Evolutionary conservation across 2,329 filamentous ascomycete species (phyloP).

Genomic region (Trichoderma sp.): DNA sequence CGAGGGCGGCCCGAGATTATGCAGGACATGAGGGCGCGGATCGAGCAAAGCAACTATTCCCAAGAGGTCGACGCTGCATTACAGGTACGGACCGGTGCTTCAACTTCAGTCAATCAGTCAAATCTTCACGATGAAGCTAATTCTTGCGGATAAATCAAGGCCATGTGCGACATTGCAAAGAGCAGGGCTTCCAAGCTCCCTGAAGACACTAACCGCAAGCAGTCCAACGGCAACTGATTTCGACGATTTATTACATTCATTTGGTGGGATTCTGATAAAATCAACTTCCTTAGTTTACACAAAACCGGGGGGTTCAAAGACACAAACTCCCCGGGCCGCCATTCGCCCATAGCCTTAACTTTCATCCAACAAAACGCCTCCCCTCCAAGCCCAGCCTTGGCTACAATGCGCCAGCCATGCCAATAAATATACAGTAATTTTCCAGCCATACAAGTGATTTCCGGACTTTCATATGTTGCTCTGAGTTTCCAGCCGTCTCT

Average conservation of each 20-base stretch:
- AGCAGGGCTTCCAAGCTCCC: conserved; percentile 69
- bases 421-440: conserved; percentile 23
- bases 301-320: background rate
- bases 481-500: background rate
- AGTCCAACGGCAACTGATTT: conserved; percentile 13
- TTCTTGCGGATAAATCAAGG: conserved; percentile 45
- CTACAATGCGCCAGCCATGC: conserved; percentile 17
- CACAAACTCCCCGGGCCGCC: background rate
- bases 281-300: conserved; percentile 17
- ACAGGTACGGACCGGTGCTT: conserved; percentile 51
- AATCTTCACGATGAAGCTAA: background rate
- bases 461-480: background rate
- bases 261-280: conserved; percentile 12
- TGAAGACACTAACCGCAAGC: conserved; percentile 15
- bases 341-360: conserved; percentile 19
- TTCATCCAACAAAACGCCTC: conserved; percentile 10
- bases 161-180: conserved; percentile 88
- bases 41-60: conserved; percentile 63
- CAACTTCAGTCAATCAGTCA: too few species aligned
- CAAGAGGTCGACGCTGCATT: conserved; percentile 72
- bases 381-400: conserved; percentile 4
- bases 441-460: conserved; percentile 7
- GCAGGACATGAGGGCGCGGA: conserved; percentile 75
- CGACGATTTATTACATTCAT: conserved; percentile 3
- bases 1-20: conserved; percentile 71